A percentile compares a stretch with the other conserved stretches of the same genome.
phyloP scores from a whole-genome alignment of 208 protist species.

The Angomonas ambiguus region DNA sequence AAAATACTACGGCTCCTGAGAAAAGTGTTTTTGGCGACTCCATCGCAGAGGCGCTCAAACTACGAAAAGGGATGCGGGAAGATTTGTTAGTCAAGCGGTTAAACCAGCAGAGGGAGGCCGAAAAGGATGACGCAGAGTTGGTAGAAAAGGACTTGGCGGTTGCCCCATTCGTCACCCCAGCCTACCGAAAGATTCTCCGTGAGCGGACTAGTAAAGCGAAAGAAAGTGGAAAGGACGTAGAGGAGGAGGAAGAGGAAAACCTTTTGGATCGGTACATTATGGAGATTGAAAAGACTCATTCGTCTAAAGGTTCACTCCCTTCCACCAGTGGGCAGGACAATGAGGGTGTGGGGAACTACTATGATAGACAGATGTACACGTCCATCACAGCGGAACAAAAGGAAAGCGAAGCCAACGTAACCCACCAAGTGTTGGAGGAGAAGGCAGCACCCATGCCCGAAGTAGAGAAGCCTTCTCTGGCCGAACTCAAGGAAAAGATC shows the following conservation, averaged over 20 bases:
- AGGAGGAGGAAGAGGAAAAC: background rate
- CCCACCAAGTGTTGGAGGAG: background rate
- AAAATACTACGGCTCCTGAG: background rate
- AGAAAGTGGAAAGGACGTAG: background rate
- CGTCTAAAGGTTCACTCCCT: no score
- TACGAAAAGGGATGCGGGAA: slow-evolving; percentile 26
- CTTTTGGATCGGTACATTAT: background rate
- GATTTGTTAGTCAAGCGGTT: slow-evolving; percentile 22
- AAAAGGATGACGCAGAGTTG: slow-evolving; percentile 22
- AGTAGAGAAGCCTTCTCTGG: background rate
- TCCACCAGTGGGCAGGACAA: background rate
- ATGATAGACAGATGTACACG: background rate
- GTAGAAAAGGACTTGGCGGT: slow-evolving; percentile 43
- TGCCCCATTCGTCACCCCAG: slow-evolving; percentile 37
- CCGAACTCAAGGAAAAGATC: no score
- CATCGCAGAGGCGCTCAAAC: slow-evolving; percentile 28
- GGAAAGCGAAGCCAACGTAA: no score
- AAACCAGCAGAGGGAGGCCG: slow-evolving; percentile 23
- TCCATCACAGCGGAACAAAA: no score
- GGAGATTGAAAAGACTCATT: background rate
- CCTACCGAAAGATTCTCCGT: slow-evolving; percentile 27
- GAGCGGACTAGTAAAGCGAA: slow-evolving; percentile 13
- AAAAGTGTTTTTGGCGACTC: slow-evolving; percentile 32
- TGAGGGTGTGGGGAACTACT: background rate
- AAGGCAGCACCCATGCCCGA: background rate